These are phyloP conservation scores for Xylariaceae sp. DNA, from an alignment of 2,329 filamentous ascomycete species.

Conservation along the genomic window DNA sequence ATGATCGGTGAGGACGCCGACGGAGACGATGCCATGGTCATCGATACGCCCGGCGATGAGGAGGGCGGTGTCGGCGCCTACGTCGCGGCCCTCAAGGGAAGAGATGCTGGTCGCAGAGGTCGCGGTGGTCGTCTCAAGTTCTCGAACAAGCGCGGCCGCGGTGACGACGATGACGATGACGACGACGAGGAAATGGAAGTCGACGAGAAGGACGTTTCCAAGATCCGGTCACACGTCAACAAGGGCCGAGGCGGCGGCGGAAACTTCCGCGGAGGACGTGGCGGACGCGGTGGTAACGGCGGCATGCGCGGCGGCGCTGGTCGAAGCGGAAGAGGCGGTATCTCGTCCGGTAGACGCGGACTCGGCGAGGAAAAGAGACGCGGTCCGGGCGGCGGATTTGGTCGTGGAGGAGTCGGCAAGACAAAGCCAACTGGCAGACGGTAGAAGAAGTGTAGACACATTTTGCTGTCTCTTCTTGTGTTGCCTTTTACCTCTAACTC, in stretches of 20 bases:
- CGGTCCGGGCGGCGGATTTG: constrained; percentile 33
- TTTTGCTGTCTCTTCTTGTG: too few relatives aligned
- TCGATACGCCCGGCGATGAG: constrained; percentile 47
- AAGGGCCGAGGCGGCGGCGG: constrained; percentile 23
- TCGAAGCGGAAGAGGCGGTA: constrained; percentile 35
- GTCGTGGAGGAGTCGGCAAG: constrained; percentile 39
- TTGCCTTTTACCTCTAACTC: constrained; percentile 6
- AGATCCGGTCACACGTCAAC: constrained; percentile 47
- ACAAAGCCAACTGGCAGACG: constrained; percentile 31
- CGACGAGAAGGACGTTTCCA: constrained; percentile 44
- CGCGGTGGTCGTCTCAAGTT: constrained; percentile 66
- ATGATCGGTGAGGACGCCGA: constrained; percentile 58
- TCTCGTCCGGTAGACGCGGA: constrained; percentile 44
- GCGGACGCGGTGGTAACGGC: constrained; percentile 19
- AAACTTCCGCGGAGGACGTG: background rate
- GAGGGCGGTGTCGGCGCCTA: constrained; percentile 61
- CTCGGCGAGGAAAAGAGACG: constrained; percentile 47
- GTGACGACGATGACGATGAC: constrained; percentile 44
- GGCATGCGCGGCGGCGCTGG: constrained; percentile 22
- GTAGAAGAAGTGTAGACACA: constrained; percentile 12
- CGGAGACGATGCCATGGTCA: constrained; percentile 54
- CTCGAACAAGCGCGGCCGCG: constrained; percentile 55
- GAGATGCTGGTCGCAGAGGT: constrained; percentile 59
- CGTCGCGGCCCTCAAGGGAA: constrained; percentile 63
- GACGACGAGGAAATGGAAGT: constrained; percentile 51